Base-by-base conservation (phyloP, 768 basidiomycete genomes). In the Flagelloscypha sp. region DNA sequence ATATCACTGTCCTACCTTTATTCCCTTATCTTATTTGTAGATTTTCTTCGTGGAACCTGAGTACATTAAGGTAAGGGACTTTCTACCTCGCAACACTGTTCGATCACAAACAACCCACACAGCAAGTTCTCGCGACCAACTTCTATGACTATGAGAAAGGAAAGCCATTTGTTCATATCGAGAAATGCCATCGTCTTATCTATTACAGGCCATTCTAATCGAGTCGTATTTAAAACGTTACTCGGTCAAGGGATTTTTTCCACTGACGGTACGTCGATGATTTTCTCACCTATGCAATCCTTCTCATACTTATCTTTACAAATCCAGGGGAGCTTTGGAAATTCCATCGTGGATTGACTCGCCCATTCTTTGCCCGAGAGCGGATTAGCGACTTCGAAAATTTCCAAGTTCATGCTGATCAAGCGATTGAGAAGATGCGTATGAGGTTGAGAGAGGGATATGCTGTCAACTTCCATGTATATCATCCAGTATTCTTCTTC, bases 231-330 rank as follows among this genome's bases (percentile, higher is more conserved):
- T 5, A 55, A 49, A 7, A 45, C 62, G 9, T 41, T 76, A 3
- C 55, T 78, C 3, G 77, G 77, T 10, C 62, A 62, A 4, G 78
- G 78, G 0, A 73, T 79, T 0, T 78, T 79, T 54, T 74, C 70
- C 41, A 62, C 71, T 2, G 73, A 76, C 45, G 72, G 75, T 66
- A 45, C 17, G 33, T 35, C 9, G 8, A 12, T 19, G 4, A 25
- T 6, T 15, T 16, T 15, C 10, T 13, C 3, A 13, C 6, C 21
- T 5, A 13, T 27, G 24, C 40, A 11, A 46, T n/a, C 23, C 12
- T 16, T 12, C 11, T 12, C 15, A 12, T 12, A 24, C 36, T 23
- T 11, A 13, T 11, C 9, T n/a, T 11, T 24, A 19, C 2, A 10
- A 10, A 23, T n/a, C n/a, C n/a, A n/a, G n/a, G n/a, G n/a, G n/a